Evolutionary conservation across 192 early-diverging fungal genomes (phyloP).

Genomic region (Gonapodya sp.): DNA sequence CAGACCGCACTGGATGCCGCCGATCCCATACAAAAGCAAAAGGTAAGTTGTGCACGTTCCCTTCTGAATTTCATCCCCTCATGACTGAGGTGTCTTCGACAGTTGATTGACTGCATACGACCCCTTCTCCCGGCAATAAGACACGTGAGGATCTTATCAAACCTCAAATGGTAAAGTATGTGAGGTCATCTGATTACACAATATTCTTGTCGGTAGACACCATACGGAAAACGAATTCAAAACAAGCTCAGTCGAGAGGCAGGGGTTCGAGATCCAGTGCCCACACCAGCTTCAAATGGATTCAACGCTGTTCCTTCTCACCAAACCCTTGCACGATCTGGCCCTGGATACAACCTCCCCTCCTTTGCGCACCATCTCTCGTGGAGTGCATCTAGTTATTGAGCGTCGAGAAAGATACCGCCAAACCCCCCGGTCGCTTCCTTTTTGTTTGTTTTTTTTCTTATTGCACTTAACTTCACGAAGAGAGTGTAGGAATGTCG

Average conservation of each 20-base stretch:
- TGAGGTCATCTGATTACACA: neutral
- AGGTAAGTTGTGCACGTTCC: constrained; percentile 21
- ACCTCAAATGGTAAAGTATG: neutral
- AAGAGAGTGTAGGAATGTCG: neutral
- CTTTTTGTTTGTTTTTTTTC: neutral
- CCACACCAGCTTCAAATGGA: neutral
- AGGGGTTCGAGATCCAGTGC: neutral
- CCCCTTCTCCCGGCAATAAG: constrained; percentile 72
- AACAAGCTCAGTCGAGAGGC: constrained; percentile 59
- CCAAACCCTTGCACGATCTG: no score
- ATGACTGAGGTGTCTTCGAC: neutral
- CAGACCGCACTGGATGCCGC: constrained; percentile 81
- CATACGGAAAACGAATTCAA: constrained; percentile 81
- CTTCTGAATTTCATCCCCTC: neutral
- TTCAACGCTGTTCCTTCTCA: no score
- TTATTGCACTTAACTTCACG: neutral
- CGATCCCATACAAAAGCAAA: constrained; percentile 53
- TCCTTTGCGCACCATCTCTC: no score
- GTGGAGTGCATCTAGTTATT: neutral
- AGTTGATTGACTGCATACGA: constrained; percentile 68
- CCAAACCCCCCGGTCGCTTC: neutral
- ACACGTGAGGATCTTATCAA: constrained; percentile 21
- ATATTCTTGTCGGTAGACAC: constrained; percentile 40
- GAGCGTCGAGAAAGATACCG: neutral
- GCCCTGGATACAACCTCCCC: no score